Evolutionary conservation across 2,329 filamentous ascomycete genomes (phyloP).

Genomic region (Colletotrichum ledebouriae): DNA sequence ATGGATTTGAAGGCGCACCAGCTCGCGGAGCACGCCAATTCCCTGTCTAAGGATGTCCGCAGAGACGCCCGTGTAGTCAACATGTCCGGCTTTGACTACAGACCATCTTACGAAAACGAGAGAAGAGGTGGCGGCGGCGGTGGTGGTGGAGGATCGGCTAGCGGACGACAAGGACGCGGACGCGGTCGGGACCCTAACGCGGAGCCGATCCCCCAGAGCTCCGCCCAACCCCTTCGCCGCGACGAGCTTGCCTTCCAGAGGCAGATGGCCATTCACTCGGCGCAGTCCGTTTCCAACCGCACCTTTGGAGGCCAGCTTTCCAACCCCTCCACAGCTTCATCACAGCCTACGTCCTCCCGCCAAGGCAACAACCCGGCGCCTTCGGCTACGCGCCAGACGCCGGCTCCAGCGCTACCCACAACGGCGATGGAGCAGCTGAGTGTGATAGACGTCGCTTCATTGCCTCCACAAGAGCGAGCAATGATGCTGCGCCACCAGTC

Average conservation of each 20-base stretch:
- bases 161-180: constrained; percentile 57
- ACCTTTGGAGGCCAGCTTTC: constrained; percentile 90
- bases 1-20: constrained; percentile 96
- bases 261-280: constrained; percentile 90
- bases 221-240: constrained; percentile 83
- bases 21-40: constrained; percentile 83
- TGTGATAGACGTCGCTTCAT: constrained; percentile 62
- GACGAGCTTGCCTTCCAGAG: constrained; percentile 94
- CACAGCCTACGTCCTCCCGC: constrained; percentile 46
- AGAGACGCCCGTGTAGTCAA: constrained; percentile 89
- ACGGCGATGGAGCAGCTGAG: constrained; percentile 65
- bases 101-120: constrained; percentile 77
- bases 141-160: constrained; percentile 53
- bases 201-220: constrained; percentile 81
- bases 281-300: constrained; percentile 82
- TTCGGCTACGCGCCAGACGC: constrained; percentile 31
- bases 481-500: constrained; percentile 83
- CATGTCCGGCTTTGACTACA: constrained; percentile 86
- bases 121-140: constrained; percentile 60
- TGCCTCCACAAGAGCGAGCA: constrained; percentile 84
- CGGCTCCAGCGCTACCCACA: constrained; percentile 41
- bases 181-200: constrained; percentile 89
- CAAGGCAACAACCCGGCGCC: constrained; percentile 38
- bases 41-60: constrained; percentile 84
- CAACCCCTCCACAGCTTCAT: constrained; percentile 55